These are phyloP conservation scores for Sporothrix pallida DNA, from an alignment of 2,329 filamentous ascomycete genomes.

Conservation along the genomic window DNA sequence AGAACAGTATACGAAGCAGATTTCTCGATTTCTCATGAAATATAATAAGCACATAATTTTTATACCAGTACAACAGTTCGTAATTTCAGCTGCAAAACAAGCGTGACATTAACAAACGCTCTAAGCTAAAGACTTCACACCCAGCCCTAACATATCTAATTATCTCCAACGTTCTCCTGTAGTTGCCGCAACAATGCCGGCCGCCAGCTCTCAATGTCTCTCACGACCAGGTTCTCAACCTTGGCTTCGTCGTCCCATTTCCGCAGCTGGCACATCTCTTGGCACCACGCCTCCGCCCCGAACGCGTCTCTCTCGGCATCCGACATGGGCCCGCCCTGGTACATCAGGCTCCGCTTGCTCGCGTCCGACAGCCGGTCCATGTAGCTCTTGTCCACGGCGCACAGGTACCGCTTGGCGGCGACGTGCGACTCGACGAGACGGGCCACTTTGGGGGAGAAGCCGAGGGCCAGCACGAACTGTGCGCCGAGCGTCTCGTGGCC, in stretches of 20 bases:
- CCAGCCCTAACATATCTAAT: not conserved
- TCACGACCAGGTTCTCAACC: constrained; percentile 24
- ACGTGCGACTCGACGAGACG: constrained; percentile 29
- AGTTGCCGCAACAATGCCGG: constrained; percentile 6
- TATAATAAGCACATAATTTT: too few species aligned
- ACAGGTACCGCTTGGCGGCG: constrained; percentile 30
- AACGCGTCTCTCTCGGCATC: constrained; percentile 22
- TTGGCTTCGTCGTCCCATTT: constrained; percentile 31
- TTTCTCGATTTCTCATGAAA: too few species aligned
- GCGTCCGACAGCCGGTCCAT: constrained; percentile 25
- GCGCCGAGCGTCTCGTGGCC: constrained; percentile 22
- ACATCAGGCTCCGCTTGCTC: constrained; percentile 27
- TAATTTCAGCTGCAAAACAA: too few species aligned
- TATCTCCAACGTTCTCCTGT: too few species aligned
- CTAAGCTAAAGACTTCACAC: not conserved
- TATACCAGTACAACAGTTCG: too few species aligned
- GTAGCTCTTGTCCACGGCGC: constrained; percentile 28
- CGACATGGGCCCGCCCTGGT: constrained; percentile 31
- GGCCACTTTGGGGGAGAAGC: constrained; percentile 30
- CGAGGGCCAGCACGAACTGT: constrained; percentile 27
- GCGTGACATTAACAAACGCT: too few species aligned
- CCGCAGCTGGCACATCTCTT: constrained; percentile 29
- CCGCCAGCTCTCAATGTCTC: constrained; percentile 21
- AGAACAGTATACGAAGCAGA: too few species aligned
- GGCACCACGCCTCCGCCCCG: constrained; percentile 21